Evolutionary conservation across 148 eudicot species (phyloP), one percentile per base, ranked within the genome.

Genomic region (Chenopodium quinoa): DNA sequence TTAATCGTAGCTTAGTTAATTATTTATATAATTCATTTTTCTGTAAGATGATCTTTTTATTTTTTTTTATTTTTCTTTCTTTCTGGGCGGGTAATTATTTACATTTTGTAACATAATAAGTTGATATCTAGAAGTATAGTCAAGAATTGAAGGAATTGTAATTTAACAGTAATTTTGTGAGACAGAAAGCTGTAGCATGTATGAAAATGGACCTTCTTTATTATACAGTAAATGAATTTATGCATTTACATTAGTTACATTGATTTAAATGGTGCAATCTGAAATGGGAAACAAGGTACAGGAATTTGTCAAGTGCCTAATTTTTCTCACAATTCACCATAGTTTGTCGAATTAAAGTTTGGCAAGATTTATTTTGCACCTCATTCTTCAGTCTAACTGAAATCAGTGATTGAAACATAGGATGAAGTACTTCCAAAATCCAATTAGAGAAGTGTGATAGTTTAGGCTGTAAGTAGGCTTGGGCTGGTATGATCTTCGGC

Each of bases 11-110:
- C 81, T 23, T 62, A 48, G 58, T 77, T 80, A 79, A 17, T 52
- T 76, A 32, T 60, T n/a, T 64, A 68, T 80, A 80, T 84, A 76
- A 79, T 84, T 84, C 79, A 40, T 76, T 80, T 81, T 62, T 62
- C 9, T 71, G 23, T 81, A 52, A 84, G 67, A 72, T 71, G 78
- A 81, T 62, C 25, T 19, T 71, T 78, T 70, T 69, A 70, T 52
- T 7, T 54, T 20, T 75, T 48, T 25, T 50, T 69, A 20, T 7
- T 54, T 27, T 25, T 4, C 10, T 48, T 20, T 48, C 37, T 65
- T 48, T 25, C 25, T 69, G 27, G 20, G 12, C 25, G 19, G 68
- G 72, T 34, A 17, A 80, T 84, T 84, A 69, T 56, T 56, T 81
- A 29, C 71, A 65, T 40, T 25, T 25, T 80, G 83, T 80, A 84